Percentiles rank a stretch among this genome's conserved stretches.
Conservation (phyloP, 176 grass and related monocot genomes). For the Oryza meyeriana region DNA sequence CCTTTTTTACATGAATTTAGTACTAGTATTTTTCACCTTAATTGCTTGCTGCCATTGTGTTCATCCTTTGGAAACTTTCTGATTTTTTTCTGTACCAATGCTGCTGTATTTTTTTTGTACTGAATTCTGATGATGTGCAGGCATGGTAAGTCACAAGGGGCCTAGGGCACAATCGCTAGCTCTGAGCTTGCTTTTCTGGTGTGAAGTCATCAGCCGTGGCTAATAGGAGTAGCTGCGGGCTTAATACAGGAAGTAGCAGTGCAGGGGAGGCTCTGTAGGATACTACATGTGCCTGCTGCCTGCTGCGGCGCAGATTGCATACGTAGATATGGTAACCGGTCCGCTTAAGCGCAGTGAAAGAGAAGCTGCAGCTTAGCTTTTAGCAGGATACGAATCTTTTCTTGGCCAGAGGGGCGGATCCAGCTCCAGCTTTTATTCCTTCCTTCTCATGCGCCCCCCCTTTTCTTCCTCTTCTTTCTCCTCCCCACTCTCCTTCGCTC, state of each 20-base stretch:
- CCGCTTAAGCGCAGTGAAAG: conserved; percentile 1
- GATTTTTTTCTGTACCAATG: background rate
- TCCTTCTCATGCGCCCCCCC: too few species aligned
- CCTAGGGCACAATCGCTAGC: background rate
- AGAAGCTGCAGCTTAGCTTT: background rate
- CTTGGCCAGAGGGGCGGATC: background rate
- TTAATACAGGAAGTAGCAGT: background rate
- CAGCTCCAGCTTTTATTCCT: too few species aligned
- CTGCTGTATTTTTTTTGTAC: background rate
- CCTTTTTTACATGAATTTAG: too few species aligned
- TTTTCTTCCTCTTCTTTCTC: too few species aligned
- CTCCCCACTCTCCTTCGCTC: too few species aligned
- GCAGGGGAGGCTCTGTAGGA: background rate
- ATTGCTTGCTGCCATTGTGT: background rate
- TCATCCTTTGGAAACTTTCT: background rate
- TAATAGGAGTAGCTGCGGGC: background rate
- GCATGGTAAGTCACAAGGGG: background rate
- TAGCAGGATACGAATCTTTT: conserved; percentile 45
- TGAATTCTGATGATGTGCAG: background rate
- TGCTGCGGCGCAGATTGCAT: conserved; percentile 2
- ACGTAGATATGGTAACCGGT: conserved; percentile 28
- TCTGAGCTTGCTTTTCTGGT: background rate
- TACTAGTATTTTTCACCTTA: too few species aligned
- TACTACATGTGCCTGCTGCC: background rate
- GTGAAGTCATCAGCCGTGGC: background rate